Conservation (phyloP, 2,329 filamentous ascomycete genomes). For the Zalaria sp. region DNA sequence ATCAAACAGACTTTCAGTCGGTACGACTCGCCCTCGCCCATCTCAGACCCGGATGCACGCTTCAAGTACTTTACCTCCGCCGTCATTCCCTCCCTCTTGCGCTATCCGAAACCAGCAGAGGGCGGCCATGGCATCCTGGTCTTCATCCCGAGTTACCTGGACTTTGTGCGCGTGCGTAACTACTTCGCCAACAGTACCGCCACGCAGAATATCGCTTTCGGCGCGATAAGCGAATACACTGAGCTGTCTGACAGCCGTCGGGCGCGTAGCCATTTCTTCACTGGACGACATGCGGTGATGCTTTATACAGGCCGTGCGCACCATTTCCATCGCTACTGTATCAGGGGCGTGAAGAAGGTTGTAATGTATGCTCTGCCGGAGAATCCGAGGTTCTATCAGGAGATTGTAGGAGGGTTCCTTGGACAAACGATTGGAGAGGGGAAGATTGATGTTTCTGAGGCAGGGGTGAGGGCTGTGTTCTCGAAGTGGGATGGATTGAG, state of each 20-base stretch:
- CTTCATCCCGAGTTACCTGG: conserved; percentile 86
- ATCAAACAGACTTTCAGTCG: conserved; percentile 82
- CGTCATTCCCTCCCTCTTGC: conserved; percentile 60
- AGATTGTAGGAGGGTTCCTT: conserved; percentile 58
- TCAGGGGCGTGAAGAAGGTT: conserved; percentile 70
- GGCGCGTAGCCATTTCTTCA: conserved; percentile 75
- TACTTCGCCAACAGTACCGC: conserved; percentile 62
- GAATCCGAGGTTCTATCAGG: conserved; percentile 68
- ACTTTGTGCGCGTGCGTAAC: conserved; percentile 88
- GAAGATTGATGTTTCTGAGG: conserved; percentile 36
- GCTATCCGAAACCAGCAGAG: conserved; percentile 47
- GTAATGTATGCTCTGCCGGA: conserved; percentile 85
- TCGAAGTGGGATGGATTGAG: conserved; percentile 82
- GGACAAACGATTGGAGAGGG: conserved; percentile 41
- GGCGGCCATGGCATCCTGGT: conserved; percentile 54
- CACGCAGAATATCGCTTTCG: conserved; percentile 52
- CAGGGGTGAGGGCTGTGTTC: conserved; percentile 48
- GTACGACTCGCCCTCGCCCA: conserved; percentile 57
- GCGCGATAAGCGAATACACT: conserved; percentile 79
- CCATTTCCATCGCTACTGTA: conserved; percentile 79
- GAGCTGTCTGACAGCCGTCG: conserved; percentile 64
- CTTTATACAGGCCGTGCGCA: conserved; percentile 94
- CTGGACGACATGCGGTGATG: conserved; percentile 66
- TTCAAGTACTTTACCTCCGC: conserved; percentile 85
- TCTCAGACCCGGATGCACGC: conserved; percentile 68